A percentile compares a stretch with the other conserved stretches of the same genome.
phyloP scores from a whole-genome alignment of 306 rosid genomes.

The Trifolium subterraneum region DNA sequence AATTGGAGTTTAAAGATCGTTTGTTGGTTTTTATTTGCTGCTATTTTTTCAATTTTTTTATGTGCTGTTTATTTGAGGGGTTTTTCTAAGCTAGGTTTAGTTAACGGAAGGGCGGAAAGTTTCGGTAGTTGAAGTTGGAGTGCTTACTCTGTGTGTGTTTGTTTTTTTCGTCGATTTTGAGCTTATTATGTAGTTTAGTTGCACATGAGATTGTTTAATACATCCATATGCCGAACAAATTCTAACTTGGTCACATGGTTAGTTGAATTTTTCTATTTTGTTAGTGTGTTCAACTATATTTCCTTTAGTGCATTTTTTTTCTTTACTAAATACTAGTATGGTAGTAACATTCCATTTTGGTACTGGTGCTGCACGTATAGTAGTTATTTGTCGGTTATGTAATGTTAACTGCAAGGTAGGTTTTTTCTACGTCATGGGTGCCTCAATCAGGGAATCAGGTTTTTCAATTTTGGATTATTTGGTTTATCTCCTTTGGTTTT shows the following conservation, averaged over 20 bases:
- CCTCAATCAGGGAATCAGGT: background rate
- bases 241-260: constrained; percentile 16
- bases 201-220: constrained; percentile 10
- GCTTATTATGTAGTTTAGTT: constrained; percentile 8
- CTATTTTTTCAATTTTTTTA: background rate
- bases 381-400: constrained; percentile 20
- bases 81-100: constrained; percentile 13
- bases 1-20: constrained; percentile 21
- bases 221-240: background rate
- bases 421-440: constrained; percentile 3
- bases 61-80: too few species aligned
- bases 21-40: constrained; percentile 29
- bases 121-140: constrained; percentile 10
- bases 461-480: constrained; percentile 23
- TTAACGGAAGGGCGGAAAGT: constrained; percentile 17
- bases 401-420: constrained; percentile 7
- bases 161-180: background rate
- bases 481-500: constrained; percentile 25
- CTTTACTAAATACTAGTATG: constrained; percentile 1
- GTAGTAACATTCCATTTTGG: constrained; percentile 26
- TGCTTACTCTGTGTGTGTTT: background rate
- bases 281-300: constrained; percentile 1
- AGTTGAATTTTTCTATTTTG: background rate
- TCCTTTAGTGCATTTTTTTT: background rate
- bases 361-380: constrained; percentile 10